Base-by-base conservation (phyloP, 805 yeast genomes). In the Saturnispora sanitii region DNA sequence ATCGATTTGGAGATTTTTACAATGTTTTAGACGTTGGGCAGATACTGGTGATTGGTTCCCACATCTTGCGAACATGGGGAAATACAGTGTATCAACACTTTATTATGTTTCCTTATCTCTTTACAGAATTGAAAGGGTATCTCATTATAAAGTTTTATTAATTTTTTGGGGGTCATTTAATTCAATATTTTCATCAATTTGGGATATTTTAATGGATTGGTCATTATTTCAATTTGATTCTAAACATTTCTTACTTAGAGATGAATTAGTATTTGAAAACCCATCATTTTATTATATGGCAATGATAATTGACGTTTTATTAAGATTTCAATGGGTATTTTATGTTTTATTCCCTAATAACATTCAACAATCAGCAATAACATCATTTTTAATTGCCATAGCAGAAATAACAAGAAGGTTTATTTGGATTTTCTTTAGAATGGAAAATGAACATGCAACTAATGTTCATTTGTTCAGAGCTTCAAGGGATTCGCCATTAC, bases 151-250 rank as follows among this genome's bases (percentile, higher is more conserved):
- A 42, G 75, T 75, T 0, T 65, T 74, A 1, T 82, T 87, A 53
- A 82, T 90, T 16, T 59, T 77, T 0, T 73, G 87, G 63, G 96
- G 94, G 0, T 55, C 73, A 0, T 49, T 85, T 30, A 88, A 92
- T 58, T 76, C 96, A 0, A 38, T 79, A 1, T 73, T 73, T 53
- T 71, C 88, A 26, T 60, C 82, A 0, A 48, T 77, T 3, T 92
- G 98, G 98, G 98, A 92, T 61, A 64, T 92, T 5, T 65, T 88
- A 32, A 86, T 92, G 95, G 98, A 92, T 65, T 92, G 95, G 90
- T 87, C 96, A 2, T 64, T 92, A 52, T 68, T 82, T 42, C 95
- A 85, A 57, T 65, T 75, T 22, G 71, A 67, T 12, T 69, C 81
- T 2, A 66, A 68, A 45, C 70, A 82, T 56, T 60, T 60, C 42